Base-by-base conservation (phyloP, 2,329 filamentous ascomycete genomes). In the Monilinia polystroma region DNA sequence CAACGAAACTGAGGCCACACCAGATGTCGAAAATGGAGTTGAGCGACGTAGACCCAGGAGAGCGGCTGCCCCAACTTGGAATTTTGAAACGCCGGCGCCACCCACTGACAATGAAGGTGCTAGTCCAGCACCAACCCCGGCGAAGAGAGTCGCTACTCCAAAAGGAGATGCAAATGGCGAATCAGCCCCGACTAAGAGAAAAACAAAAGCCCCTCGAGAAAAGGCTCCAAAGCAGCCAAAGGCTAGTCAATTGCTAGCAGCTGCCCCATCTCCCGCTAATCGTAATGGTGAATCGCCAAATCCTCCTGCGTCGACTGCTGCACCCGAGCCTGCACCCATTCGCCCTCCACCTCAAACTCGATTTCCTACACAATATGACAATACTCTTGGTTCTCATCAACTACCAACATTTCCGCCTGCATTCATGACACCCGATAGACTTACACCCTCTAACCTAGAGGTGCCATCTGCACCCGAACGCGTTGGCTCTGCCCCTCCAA, bases 51-150 rank as follows among this genome's bases (percentile, higher is more conserved):
- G 86, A 20, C 87, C 86, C n/a, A 81, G 86, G 51, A 82, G 87
- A 71, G 86, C 86, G 41, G 74, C 75, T 32, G 90, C 91, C 14
- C 90, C 91, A 4, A 91, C 87, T 0, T 93, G 89, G 80, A 86
- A 85, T 53, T 85, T 83, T 67, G 89, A 91, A 73, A 80, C 81
- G 38, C 84, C 88, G 66, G 49, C 56, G 26, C 78, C 80, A 12
- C 81, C 51, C 38, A 59, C 80, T 41, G 89, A 92, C 67, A 84
- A 84, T 20, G 90, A 92, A 72, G 81, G 80, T 54, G 78, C 80
- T 58, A 85, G 86, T 2, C 82, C 84, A 12, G 81, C 80, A 12
- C 83, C 83, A n/a, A 89, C 87, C 3, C 84, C 85, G 2, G 81
- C 84, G 32, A 81, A 85, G 67, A 83, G 74, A 77, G 80, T 71